Conservation (phyloP, 768 basidiomycete species). For the Xerocomus potaroensis region DNA sequence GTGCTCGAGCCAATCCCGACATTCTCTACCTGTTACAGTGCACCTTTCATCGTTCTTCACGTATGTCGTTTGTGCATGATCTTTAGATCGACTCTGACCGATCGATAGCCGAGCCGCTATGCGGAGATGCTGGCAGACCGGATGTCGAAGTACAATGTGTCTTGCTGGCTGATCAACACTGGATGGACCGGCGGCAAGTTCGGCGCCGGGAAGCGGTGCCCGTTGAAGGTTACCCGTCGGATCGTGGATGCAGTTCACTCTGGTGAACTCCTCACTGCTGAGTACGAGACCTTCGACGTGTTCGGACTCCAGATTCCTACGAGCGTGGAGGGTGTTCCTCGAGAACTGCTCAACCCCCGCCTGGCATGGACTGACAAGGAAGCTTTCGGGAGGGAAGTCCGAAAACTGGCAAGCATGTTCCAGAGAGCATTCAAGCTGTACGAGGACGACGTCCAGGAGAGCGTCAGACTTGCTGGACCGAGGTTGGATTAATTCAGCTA, state of each 20-base stretch:
- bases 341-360: constrained; percentile 84
- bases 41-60: constrained; percentile 99
- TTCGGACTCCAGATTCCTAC: constrained; percentile 89
- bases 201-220: constrained; percentile 91
- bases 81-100: constrained; percentile 2
- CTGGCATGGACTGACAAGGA: constrained; percentile 87
- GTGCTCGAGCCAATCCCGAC: constrained; percentile 98
- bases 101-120: constrained; percentile 78
- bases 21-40: constrained; percentile 98
- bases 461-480: constrained; percentile 83
- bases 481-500: constrained; percentile 20
- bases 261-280: constrained; percentile 81
- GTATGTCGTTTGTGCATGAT: constrained; percentile 29
- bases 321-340: constrained; percentile 77
- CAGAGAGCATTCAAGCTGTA: constrained; percentile 90
- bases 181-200: constrained; percentile 96
- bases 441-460: constrained; percentile 76
- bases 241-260: constrained; percentile 98
- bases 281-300: constrained; percentile 78
- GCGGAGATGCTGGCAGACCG: constrained; percentile 95
- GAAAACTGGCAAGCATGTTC: constrained; percentile 93
- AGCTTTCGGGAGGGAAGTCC: constrained; percentile 83
- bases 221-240: constrained; percentile 90
- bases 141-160: constrained; percentile 83
- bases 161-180: constrained; percentile 99